These are phyloP conservation scores for Sugiyamaella grinbergsii DNA, from an alignment of 1,139 yeast species.

Conservation along the genomic window DNA sequence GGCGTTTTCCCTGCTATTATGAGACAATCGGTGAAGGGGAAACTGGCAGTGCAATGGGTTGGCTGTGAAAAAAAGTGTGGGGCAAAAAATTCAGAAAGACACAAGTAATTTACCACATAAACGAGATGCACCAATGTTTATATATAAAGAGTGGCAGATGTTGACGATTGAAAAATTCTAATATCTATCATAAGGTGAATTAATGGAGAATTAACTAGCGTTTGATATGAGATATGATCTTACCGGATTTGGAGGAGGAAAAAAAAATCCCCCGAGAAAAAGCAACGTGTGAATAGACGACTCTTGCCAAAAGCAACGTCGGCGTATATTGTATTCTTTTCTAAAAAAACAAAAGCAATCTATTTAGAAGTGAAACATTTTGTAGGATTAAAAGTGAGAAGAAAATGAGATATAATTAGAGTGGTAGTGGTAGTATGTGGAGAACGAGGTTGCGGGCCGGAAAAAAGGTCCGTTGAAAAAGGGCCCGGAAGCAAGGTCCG, in stretches of 20 bases:
- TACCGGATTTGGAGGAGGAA: constrained; percentile 15
- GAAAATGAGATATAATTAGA: neutral
- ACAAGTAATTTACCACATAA: too few relatives aligned
- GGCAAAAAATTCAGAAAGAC: too few relatives aligned
- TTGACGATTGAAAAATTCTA: neutral
- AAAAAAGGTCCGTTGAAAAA: too few relatives aligned
- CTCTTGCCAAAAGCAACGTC: constrained; percentile 4
- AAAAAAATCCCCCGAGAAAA: constrained; percentile 5
- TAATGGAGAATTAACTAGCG: constrained; percentile 17
- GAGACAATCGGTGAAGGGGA: too few relatives aligned
- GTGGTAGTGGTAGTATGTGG: neutral
- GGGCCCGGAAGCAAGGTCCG: too few relatives aligned
- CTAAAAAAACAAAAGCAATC: too few relatives aligned
- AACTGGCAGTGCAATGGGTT: too few relatives aligned
- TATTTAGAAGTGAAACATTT: too few relatives aligned
- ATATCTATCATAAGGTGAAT: constrained; percentile 10
- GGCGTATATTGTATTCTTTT: neutral
- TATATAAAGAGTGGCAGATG: neutral
- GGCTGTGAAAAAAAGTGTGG: neutral
- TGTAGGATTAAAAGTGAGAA: too few relatives aligned
- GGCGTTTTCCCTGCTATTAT: too few relatives aligned
- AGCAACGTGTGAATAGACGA: constrained; percentile 8
- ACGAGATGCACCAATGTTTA: neutral
- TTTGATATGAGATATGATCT: constrained; percentile 15
- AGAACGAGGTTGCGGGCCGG: neutral